Conservation (phyloP, 2,329 filamentous ascomycete genomes). For the Trichophyton rubrum region DNA sequence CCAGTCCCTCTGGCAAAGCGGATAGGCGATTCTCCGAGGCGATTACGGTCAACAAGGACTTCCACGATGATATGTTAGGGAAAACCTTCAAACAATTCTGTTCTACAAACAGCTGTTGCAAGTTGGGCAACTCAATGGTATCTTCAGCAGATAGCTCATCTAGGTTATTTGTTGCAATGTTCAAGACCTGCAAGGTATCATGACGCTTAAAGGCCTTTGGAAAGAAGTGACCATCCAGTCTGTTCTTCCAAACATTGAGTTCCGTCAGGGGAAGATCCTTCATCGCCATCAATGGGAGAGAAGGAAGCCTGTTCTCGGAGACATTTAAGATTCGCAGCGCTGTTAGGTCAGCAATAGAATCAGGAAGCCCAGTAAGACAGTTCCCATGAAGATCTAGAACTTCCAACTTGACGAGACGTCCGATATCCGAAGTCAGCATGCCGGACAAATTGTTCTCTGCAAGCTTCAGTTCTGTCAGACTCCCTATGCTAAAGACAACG, state of each 20-base stretch:
- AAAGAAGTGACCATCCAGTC: conserved; percentile 60
- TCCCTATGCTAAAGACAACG: conserved; percentile 58
- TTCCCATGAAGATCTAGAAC: conserved; percentile 73
- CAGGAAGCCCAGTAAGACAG: conserved; percentile 57
- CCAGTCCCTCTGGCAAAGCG: conserved; percentile 64
- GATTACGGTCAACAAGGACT: conserved; percentile 56
- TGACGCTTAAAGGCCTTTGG: conserved; percentile 47
- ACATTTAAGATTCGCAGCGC: conserved; percentile 66
- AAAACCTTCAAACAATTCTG: conserved; percentile 65
- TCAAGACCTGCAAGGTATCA: conserved; percentile 57
- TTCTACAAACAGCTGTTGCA: conserved; percentile 64
- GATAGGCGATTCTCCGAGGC: conserved; percentile 73
- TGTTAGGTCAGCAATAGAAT: conserved; percentile 52
- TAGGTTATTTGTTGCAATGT: conserved; percentile 66
- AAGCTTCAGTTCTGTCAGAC: conserved; percentile 67
- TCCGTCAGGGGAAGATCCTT: conserved; percentile 58
- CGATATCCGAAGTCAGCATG: conserved; percentile 50
- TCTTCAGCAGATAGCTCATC: conserved; percentile 38
- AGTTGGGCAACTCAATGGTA: conserved; percentile 51
- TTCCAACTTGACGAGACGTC: conserved; percentile 57
- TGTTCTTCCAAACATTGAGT: conserved; percentile 64
- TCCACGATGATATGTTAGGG: conserved; percentile 64
- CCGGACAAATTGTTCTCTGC: conserved; percentile 65
- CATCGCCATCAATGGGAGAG: conserved; percentile 58
- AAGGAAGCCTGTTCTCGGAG: conserved; percentile 62